Evolutionary conservation across 257 asterid species (phyloP).

Genomic region (Anisodus tanguticus): DNA sequence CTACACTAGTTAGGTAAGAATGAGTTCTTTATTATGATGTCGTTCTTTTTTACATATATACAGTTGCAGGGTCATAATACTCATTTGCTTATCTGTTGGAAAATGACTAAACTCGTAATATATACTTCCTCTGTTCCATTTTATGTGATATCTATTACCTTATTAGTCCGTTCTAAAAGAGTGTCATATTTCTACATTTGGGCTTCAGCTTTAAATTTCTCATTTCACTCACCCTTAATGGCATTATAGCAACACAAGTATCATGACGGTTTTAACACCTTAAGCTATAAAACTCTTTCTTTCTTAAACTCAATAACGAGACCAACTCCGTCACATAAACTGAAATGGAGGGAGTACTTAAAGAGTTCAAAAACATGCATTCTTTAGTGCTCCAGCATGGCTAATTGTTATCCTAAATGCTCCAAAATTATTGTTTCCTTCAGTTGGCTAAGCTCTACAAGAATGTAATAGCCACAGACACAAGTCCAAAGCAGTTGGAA

Average conservation of each 20-base stretch:
- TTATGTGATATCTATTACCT: too few species aligned
- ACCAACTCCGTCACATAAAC: neutral
- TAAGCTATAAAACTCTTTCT: too few species aligned
- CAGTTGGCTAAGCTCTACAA: slow-evolving; percentile 41
- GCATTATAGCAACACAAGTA: too few species aligned
- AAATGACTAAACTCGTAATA: too few species aligned
- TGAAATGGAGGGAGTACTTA: neutral
- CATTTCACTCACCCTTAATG: too few species aligned
- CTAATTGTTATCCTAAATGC: neutral
- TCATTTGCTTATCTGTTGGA: too few species aligned
- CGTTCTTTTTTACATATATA: neutral
- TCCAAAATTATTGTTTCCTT: neutral
- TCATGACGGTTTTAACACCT: too few species aligned
- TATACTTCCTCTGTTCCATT: too few species aligned
- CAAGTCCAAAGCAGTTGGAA: slow-evolving; percentile 41
- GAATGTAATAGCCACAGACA: slow-evolving; percentile 49
- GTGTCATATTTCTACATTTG: too few species aligned
- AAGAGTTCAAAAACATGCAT: neutral
- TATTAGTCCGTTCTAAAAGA: too few species aligned
- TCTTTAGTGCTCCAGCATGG: neutral
- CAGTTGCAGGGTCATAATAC: neutral
- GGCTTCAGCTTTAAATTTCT: too few species aligned
- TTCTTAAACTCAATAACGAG: neutral
- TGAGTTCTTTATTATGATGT: neutral
- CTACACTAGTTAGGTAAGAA: too few species aligned